Conservation (phyloP, 768 basidiomycete species). For the Amylocystis lapponica region DNA sequence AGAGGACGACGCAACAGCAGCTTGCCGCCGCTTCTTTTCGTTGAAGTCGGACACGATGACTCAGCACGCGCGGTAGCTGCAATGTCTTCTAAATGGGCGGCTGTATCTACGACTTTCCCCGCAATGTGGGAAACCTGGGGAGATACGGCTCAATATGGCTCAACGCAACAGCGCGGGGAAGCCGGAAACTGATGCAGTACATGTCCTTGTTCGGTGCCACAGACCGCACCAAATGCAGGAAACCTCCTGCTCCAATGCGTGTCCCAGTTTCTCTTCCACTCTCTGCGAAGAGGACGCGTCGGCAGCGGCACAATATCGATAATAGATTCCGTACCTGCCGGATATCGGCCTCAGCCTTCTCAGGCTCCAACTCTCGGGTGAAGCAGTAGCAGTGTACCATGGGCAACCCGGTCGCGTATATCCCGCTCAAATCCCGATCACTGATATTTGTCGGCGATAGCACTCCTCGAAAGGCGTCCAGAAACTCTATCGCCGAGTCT, state of each 20-base stretch:
- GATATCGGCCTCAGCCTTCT: conserved; percentile 72
- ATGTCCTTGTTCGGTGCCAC: conserved; percentile 97
- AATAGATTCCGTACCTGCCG: conserved; percentile 49
- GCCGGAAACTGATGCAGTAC: conserved; percentile 91
- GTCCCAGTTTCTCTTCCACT: conserved; percentile 61
- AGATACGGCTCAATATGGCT: no score
- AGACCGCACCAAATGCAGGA: conserved; percentile 72
- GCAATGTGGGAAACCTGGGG: no score
- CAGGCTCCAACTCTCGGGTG: conserved; percentile 72
- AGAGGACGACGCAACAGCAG: neutral
- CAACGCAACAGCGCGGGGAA: conserved; percentile 44
- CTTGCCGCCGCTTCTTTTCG: no score
- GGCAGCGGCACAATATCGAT: no score
- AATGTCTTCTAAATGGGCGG: no score
- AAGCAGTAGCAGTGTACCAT: conserved; percentile 97
- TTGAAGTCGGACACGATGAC: no score
- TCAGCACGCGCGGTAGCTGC: no score
- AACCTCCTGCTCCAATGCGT: conserved; percentile 43
- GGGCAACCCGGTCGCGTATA: conserved; percentile 54
- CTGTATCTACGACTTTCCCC: neutral
- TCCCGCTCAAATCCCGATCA: conserved; percentile 41
- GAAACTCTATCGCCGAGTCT: conserved; percentile 82
- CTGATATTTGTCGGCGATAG: conserved; percentile 38
- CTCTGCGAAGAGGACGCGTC: no score
- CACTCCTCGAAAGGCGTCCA: conserved; percentile 82